A percentile compares a stretch with the other conserved stretches of the same genome.
Evolutionary conservation across 257 asterid genomes (phyloP).

Genomic region (Forsythia viridissima): DNA sequence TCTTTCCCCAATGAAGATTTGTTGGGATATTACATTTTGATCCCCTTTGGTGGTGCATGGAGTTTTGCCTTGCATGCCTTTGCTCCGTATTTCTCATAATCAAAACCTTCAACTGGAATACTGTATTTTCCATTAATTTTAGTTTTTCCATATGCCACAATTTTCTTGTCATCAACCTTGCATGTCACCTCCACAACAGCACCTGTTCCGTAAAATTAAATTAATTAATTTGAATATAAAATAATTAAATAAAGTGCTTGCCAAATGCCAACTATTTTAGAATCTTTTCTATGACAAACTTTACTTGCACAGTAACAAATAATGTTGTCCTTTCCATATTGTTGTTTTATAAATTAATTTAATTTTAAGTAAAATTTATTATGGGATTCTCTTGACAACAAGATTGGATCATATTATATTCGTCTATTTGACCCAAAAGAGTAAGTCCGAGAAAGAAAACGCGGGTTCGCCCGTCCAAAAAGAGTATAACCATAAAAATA

Average conservation of each 20-base stretch:
- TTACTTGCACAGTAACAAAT: neutral
- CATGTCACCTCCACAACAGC: slow-evolving; percentile 33
- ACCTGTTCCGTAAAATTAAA: slow-evolving; percentile 19
- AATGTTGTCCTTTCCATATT: neutral
- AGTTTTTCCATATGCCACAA: slow-evolving; percentile 27
- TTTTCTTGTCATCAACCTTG: slow-evolving; percentile 28
- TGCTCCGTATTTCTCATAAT: slow-evolving; percentile 35
- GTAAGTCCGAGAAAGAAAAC: no score
- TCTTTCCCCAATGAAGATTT: slow-evolving; percentile 26
- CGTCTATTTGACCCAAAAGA: no score
- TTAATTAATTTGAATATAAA: neutral
- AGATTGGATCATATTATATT: neutral
- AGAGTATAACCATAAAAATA: no score
- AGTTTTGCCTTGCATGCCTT: slow-evolving; percentile 37
- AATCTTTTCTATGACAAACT: slow-evolving; percentile 1
- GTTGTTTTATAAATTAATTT: neutral
- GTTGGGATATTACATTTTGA: slow-evolving; percentile 36
- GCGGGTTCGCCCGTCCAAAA: no score
- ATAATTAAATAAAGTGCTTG: neutral
- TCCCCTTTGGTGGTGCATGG: slow-evolving; percentile 30
- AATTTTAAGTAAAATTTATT: no score
- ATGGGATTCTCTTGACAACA: neutral
- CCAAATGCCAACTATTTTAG: neutral
- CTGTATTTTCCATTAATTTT: slow-evolving; percentile 39
- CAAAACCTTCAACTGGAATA: slow-evolving; percentile 28